Percentiles rank a stretch among this genome's conserved stretches.
Evolutionary conservation across 2,329 filamentous ascomycete genomes (phyloP).

Genomic region (Fusarium robinianum): DNA sequence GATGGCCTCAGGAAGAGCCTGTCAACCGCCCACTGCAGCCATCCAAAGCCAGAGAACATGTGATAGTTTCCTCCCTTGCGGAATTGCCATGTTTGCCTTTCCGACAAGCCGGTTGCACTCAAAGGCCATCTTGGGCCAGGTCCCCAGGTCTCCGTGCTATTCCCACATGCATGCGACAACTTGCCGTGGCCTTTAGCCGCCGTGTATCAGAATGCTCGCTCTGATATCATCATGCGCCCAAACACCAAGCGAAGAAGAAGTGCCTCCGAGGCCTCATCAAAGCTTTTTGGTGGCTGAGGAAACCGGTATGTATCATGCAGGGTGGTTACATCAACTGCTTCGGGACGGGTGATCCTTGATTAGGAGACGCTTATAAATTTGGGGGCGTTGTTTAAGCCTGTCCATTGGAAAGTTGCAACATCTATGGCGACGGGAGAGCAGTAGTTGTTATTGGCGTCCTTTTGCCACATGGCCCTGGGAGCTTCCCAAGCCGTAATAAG

Average conservation of each 20-base stretch:
- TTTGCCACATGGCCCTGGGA: too few relatives aligned
- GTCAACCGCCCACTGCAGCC: constrained; percentile 21
- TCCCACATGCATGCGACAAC: too few relatives aligned
- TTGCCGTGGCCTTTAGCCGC: too few relatives aligned
- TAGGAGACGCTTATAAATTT: constrained; percentile 30
- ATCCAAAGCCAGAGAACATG: constrained; percentile 19
- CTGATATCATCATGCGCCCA: too few relatives aligned
- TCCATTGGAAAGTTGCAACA: constrained; percentile 5
- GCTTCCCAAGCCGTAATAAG: too few relatives aligned
- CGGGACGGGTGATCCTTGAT: constrained; percentile 18
- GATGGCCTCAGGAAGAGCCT: constrained; percentile 25
- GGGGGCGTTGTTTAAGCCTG: constrained; percentile 16
- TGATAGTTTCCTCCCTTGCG: constrained; percentile 19
- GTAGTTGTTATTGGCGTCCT: not conserved
- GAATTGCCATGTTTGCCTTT: constrained; percentile 1
- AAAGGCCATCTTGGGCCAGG: too few relatives aligned
- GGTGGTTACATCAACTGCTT: constrained; percentile 27
- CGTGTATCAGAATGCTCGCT: too few relatives aligned
- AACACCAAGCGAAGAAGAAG: too few relatives aligned
- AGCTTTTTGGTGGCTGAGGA: constrained; percentile 16
- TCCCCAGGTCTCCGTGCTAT: too few relatives aligned
- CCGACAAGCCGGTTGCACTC: too few relatives aligned
- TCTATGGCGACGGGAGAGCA: constrained; percentile 9
- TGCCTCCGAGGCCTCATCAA: constrained; percentile 17
- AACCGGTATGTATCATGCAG: constrained; percentile 21